These are phyloP conservation scores for Raphanus sativus DNA, from an alignment of 345 rosid species.

Conservation along the genomic window DNA sequence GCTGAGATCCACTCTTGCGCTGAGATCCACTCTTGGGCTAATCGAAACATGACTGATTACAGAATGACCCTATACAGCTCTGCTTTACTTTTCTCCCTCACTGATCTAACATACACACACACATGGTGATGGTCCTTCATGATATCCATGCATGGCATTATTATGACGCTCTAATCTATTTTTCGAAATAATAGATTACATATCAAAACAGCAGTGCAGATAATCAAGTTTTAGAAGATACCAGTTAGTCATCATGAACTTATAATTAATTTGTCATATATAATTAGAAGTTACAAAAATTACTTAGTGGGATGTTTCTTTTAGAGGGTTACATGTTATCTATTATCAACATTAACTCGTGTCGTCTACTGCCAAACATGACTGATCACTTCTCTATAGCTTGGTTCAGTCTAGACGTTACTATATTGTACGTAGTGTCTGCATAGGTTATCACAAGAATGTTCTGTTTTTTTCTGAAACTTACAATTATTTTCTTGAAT, in stretches of 20 bases:
- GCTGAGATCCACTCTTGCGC: too few relatives aligned
- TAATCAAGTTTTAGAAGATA: not conserved
- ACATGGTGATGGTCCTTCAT: constrained; percentile 29
- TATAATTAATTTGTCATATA: not conserved
- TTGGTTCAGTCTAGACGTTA: not conserved
- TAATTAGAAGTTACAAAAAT: not conserved
- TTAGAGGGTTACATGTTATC: not conserved
- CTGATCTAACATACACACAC: constrained; percentile 10
- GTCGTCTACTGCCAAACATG: not conserved
- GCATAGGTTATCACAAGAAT: not conserved
- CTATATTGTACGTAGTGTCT: not conserved
- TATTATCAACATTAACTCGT: not conserved
- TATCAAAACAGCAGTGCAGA: not conserved
- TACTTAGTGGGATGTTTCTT: constrained; percentile 15
- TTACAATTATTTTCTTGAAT: not conserved
- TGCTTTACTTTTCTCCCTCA: not conserved
- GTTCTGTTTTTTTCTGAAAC: not conserved
- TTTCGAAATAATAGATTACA: not conserved
- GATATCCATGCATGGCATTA: constrained; percentile 24
- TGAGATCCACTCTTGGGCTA: too few relatives aligned
- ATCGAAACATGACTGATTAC: too few relatives aligned
- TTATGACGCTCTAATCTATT: not conserved
- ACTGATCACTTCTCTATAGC: not conserved
- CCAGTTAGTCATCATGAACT: constrained; percentile 1
- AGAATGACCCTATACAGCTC: not conserved